Conservation (phyloP, 306 rosid genomes). For the Quercus ilex region DNA sequence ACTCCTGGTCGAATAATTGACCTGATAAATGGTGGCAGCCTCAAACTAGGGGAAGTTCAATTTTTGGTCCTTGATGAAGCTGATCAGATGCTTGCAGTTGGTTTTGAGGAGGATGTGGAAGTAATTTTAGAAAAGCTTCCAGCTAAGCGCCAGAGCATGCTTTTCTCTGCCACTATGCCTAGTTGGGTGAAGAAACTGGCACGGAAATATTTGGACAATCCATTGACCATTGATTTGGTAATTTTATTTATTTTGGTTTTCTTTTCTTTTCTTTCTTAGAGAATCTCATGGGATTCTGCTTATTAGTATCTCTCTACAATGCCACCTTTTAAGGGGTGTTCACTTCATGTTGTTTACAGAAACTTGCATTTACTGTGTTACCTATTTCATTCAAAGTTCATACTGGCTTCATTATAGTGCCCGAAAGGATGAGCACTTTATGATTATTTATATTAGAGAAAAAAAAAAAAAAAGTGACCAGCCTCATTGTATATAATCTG, state of each 20-base stretch:
- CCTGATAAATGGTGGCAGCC: conserved; percentile 81
- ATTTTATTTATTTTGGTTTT: conserved; percentile 10
- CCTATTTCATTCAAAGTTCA: not conserved
- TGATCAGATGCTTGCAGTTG: conserved; percentile 99
- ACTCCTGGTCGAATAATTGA: conserved; percentile 96
- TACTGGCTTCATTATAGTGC: not conserved
- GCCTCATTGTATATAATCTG: not conserved
- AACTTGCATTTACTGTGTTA: not conserved
- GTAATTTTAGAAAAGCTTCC: conserved; percentile 74
- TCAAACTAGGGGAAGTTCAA: conserved; percentile 73
- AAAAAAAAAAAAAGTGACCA: not conserved
- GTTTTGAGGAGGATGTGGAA: conserved; percentile 99
- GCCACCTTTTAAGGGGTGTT: not conserved
- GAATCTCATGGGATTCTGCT: not conserved
- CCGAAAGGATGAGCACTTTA: not conserved
- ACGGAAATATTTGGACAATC: conserved; percentile 76
- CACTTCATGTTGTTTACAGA: not conserved
- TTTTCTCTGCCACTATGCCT: conserved; percentile 98
- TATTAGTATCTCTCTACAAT: not conserved
- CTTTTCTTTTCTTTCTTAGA: not conserved
- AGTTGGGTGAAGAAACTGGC: conserved; percentile 88
- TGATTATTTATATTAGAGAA: not conserved
- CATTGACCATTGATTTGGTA: conserved; percentile 96
- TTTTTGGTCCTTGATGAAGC: conserved; percentile 96
- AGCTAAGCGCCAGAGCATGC: conserved; percentile 83